A percentile compares a stretch with the other conserved stretches of the same genome.
phyloP scores from a whole-genome alignment of 345 rosid species.

The Hypericum androsaemum region DNA sequence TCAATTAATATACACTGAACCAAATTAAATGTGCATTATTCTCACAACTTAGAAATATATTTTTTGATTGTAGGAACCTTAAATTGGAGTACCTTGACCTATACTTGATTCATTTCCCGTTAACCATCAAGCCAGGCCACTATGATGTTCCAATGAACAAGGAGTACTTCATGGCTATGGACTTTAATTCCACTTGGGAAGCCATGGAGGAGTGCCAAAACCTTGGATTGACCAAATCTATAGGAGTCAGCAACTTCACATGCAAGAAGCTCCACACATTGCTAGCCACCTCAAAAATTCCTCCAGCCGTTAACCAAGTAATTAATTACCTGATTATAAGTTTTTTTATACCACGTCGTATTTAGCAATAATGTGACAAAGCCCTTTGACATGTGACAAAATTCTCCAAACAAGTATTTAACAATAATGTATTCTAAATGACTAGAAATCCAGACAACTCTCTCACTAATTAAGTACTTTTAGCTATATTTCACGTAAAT shows the following conservation, averaged over 20 bases:
- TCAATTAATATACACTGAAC: too few relatives aligned
- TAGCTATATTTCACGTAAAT: too few relatives aligned
- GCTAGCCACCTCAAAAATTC: conserved; percentile 4
- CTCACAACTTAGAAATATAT: too few relatives aligned
- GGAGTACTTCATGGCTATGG: conserved; percentile 9
- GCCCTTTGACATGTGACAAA: too few relatives aligned
- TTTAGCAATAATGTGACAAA: too few relatives aligned
- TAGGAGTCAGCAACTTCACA: conserved; percentile 14
- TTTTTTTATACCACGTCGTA: too few relatives aligned
- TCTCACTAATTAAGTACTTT: too few relatives aligned
- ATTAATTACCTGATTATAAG: not conserved
- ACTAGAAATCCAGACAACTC: too few relatives aligned
- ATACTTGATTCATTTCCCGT: conserved; percentile 10
- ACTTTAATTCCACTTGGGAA: conserved; percentile 14
- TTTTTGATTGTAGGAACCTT: conserved; percentile 7
- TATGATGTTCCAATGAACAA: not conserved
- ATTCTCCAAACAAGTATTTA: too few relatives aligned
- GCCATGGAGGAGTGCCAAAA: conserved; percentile 15
- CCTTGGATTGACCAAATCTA: conserved; percentile 13
- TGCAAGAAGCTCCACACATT: conserved; percentile 5
- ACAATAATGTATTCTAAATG: too few relatives aligned
- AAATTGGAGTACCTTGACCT: conserved; percentile 13
- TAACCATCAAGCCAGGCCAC: conserved; percentile 5
- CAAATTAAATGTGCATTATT: too few relatives aligned
- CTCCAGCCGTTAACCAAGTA: conserved; percentile 15